phyloP scores from a whole-genome alignment of 768 basidiomycete genomes.

The Leccinum subtestaceum region DNA sequence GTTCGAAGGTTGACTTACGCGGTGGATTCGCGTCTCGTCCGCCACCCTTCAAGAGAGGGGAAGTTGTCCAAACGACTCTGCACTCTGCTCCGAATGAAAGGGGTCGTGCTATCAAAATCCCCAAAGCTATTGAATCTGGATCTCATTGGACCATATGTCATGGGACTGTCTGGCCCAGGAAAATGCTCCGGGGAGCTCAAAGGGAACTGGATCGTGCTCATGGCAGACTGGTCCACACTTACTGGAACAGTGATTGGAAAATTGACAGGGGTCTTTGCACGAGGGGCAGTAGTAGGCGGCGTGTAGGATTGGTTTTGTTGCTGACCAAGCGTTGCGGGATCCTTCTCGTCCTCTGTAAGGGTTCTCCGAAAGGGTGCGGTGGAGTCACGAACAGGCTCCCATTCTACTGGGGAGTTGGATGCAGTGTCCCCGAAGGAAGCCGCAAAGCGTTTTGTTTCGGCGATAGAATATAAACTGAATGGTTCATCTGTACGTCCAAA shows the following conservation, averaged over 20 bases:
- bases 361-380: slow-evolving; percentile 75
- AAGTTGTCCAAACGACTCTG: slow-evolving; percentile 71
- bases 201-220: slow-evolving; percentile 80
- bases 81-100: slow-evolving; percentile 82
- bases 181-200: slow-evolving; percentile 70
- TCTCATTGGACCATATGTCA: slow-evolving; percentile 45
- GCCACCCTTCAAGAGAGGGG: slow-evolving; percentile 68
- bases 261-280: slow-evolving; percentile 53
- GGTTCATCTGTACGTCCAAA: slow-evolving; percentile 78
- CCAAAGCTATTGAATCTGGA: slow-evolving; percentile 70
- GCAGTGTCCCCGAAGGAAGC: slow-evolving; percentile 54
- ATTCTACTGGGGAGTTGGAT: slow-evolving; percentile 48
- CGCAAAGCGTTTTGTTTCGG: slow-evolving; percentile 61
- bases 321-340: slow-evolving; percentile 43
- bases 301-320: slow-evolving; percentile 27
- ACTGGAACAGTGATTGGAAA: slow-evolving; percentile 57
- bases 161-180: slow-evolving; percentile 52
- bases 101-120: slow-evolving; percentile 70
- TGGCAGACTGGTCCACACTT: slow-evolving; percentile 44
- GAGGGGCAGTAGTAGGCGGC: slow-evolving; percentile 35
- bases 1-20: slow-evolving; percentile 54
- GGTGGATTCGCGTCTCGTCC: slow-evolving; percentile 84
- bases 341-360: slow-evolving; percentile 76
- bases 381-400: slow-evolving; percentile 51
- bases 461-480: slow-evolving; percentile 79